A percentile compares a stretch with the other conserved stretches of the same genome.
phyloP scores from a whole-genome alignment of 192 early-diverging fungal genomes.

The Coemansia sp. region DNA sequence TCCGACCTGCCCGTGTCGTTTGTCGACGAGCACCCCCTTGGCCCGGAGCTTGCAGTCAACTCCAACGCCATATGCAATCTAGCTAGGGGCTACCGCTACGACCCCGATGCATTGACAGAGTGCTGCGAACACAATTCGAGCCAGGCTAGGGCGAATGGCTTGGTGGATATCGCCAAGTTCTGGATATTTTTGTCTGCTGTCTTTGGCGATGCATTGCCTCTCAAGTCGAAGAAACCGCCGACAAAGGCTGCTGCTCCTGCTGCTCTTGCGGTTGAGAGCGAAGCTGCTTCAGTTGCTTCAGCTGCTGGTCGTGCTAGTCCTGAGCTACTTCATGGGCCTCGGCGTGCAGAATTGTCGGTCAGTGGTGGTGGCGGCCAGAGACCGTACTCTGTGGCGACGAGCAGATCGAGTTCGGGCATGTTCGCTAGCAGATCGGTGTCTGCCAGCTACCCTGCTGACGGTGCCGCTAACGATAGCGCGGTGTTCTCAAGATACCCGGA shows the following conservation, averaged over 20 bases:
- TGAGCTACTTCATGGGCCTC: not conserved
- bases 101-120: slow-evolving; percentile 28
- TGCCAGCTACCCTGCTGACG: slow-evolving; percentile 2
- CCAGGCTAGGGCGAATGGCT: slow-evolving; percentile 11
- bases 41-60: slow-evolving; percentile 13
- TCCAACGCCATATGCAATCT: slow-evolving; percentile 25
- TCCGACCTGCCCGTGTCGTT: slow-evolving; percentile 36
- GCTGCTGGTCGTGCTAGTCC: not conserved
- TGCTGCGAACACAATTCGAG: slow-evolving; percentile 38
- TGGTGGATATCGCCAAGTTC: slow-evolving; percentile 33
- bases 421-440: slow-evolving; percentile 40
- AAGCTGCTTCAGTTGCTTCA: too few species aligned
- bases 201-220: slow-evolving; percentile 42
- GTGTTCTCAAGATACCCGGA: slow-evolving; percentile 3
- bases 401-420: slow-evolving; percentile 51
- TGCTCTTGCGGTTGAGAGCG: not conserved
- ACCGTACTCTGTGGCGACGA: slow-evolving; percentile 20
- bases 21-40: slow-evolving; percentile 44
- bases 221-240: slow-evolving; percentile 18
- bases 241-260: not conserved
- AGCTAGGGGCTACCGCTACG: slow-evolving; percentile 48
- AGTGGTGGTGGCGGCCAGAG: not conserved
- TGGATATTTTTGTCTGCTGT: slow-evolving; percentile 43
- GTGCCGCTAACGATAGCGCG: slow-evolving; percentile 37
- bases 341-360: not conserved